phyloP scores from a whole-genome alignment of 179 eudicot genomes.

The Heliamphora pulchella region DNA sequence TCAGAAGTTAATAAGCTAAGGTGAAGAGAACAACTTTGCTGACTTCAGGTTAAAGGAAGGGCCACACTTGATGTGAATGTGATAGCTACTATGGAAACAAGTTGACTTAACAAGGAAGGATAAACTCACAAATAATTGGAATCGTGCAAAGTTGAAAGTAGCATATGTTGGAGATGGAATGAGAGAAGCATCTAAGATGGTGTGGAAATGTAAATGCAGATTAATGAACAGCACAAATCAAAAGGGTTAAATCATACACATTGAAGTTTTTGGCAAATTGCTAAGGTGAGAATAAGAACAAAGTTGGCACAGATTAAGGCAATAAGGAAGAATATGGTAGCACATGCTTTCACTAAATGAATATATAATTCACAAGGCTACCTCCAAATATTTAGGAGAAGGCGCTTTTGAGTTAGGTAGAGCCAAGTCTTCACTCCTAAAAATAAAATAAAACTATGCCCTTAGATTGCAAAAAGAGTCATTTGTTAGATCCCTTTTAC shows the following conservation, averaged over 20 bases:
- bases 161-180: not conserved
- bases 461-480: too few species aligned
- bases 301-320: not conserved
- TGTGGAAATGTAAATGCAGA: not conserved
- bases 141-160: not conserved
- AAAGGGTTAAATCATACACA: not conserved
- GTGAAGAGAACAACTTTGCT: not conserved
- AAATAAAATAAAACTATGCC: too few species aligned
- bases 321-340: too few species aligned
- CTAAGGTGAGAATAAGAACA: not conserved
- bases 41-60: not conserved
- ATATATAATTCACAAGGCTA: too few species aligned
- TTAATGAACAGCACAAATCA: not conserved
- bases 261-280: not conserved
- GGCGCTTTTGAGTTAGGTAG: too few species aligned
- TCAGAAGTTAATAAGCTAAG: not conserved
- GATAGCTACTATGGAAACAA: not conserved
- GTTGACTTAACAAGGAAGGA: not conserved
- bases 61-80: not conserved
- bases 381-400: too few species aligned
- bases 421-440: too few species aligned
- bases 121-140: not conserved
- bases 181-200: not conserved
- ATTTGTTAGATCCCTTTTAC: too few species aligned
- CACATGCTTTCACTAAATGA: too few species aligned